Conservation (phyloP, 148 eudicot genomes). For the Amaranthus cruentus region DNA sequence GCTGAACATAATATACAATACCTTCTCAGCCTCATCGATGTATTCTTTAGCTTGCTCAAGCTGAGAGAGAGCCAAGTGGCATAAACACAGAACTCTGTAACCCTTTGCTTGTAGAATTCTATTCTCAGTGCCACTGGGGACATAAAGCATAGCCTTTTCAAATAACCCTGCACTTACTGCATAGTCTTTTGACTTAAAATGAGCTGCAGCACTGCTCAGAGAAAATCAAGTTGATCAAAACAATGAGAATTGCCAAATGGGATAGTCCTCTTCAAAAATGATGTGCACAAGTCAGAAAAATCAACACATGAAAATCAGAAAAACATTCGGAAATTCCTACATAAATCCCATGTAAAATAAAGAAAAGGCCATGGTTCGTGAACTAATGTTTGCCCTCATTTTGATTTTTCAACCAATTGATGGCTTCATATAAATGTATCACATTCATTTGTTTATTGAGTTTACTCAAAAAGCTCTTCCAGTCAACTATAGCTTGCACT, state of each 20-base stretch:
- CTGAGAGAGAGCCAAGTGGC: conserved; percentile 81
- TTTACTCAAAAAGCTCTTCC: background rate
- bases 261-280: background rate
- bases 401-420: background rate
- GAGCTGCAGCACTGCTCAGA: conserved; percentile 70
- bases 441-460: background rate
- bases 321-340: background rate
- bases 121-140: conserved; percentile 60
- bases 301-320: conserved; percentile 3
- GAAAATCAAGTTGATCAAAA: conserved; percentile 12
- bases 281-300: background rate
- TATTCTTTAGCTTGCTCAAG: conserved; percentile 95
- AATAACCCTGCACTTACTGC: conserved; percentile 71
- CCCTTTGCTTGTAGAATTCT: conserved; percentile 91
- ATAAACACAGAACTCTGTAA: conserved; percentile 79
- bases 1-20: conserved; percentile 17
- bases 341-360: background rate
- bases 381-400: background rate
- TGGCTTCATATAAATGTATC: background rate
- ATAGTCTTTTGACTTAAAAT: conserved; percentile 77
- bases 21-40: conserved; percentile 95
- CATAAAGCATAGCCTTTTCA: conserved; percentile 90
- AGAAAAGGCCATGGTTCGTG: background rate
- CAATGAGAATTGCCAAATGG: background rate
- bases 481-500: background rate